Evolutionary conservation across 495 filamentous ascomycete species (phyloP), one percentile per base, ranked within the genome.

Genomic region (Penicillium cataractarum): DNA sequence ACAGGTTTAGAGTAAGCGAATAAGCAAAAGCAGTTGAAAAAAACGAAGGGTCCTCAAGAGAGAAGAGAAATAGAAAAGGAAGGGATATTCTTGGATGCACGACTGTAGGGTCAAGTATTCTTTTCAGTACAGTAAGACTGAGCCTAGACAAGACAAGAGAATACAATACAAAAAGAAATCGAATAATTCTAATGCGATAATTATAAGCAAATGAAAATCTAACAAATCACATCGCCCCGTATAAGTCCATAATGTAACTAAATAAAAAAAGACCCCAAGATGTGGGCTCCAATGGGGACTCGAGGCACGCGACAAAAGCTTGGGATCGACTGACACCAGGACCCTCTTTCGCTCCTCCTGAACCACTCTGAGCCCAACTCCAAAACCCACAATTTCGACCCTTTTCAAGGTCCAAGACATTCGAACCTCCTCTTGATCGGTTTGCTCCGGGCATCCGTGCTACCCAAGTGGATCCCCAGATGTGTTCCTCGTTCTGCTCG

Each of bases 261-360:
- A 33, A 29, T 35, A 35, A 54, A 54, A 54, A 54, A 54, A 37
- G 21, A 10, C 0, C 51, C 51, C 6, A 21, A 8, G 12, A 5
- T 56, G 33, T 56, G 37, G 33, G 37, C 57, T 51, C 46, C 57
- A 59, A 59, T 32, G 21, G 57, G 57, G 57, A 29, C 51, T 33
- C 31, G 32, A 35, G 49, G 48, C 58, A 60, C 58, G 58, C 58
- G 49, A 60, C 51, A 54, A 40, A 46, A 46, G 19, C 42, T 46
- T 46, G 42, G 53, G 53, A 42, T 55, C 53, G 53, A 55, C 33
- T 40, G 32, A 8, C 32, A 5, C 33, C 33, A 40, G 32, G 35
- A 27, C 13, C 53, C 53, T 37, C 24, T 26, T 26, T 24, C 42
- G 21, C 4, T 2, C 21, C 42, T 49, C 46, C 22, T 9, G 4